Evolutionary conservation across 2,329 filamentous ascomycete species (phyloP).

Genomic region (Ambrosiella beaveri): DNA sequence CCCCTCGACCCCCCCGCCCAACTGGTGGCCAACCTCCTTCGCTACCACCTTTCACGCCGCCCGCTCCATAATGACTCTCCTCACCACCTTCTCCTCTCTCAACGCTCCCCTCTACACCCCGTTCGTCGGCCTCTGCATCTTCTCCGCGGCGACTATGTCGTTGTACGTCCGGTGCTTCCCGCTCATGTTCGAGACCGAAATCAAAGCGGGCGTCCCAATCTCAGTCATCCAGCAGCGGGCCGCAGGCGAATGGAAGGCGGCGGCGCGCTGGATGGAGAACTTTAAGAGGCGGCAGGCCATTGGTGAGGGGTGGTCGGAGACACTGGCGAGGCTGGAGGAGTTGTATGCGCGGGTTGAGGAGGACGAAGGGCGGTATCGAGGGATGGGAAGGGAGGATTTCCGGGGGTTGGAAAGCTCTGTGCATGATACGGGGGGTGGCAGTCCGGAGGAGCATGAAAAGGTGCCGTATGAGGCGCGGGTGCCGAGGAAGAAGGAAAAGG

Average conservation of each 20-base stretch:
- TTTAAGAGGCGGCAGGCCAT: neutral
- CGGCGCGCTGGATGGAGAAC: neutral
- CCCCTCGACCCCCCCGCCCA: conserved; percentile 16
- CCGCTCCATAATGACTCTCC: too few relatives aligned
- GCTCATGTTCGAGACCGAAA: conserved; percentile 22
- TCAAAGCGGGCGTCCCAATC: conserved; percentile 16
- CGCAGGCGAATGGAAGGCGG: too few relatives aligned
- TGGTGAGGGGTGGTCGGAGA: conserved; percentile 6
- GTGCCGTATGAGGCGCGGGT: neutral
- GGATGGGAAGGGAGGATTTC: conserved; percentile 9
- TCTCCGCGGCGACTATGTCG: conserved; percentile 27
- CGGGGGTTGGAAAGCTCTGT: conserved; percentile 7
- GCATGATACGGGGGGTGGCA: conserved; percentile 7
- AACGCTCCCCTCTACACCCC: conserved; percentile 20
- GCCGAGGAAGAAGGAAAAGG: neutral
- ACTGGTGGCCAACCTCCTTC: neutral
- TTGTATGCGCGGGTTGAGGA: conserved; percentile 5
- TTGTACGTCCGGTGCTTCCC: conserved; percentile 25
- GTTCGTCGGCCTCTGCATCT: conserved; percentile 29
- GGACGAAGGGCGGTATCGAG: conserved; percentile 4
- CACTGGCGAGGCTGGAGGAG: neutral
- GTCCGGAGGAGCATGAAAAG: neutral
- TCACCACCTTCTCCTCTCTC: too few relatives aligned
- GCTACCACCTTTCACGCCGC: too few relatives aligned
- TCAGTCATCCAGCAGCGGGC: neutral